Base-by-base conservation (phyloP, 1,284 basidiomycete genomes). In the Xerocomus tenax region DNA sequence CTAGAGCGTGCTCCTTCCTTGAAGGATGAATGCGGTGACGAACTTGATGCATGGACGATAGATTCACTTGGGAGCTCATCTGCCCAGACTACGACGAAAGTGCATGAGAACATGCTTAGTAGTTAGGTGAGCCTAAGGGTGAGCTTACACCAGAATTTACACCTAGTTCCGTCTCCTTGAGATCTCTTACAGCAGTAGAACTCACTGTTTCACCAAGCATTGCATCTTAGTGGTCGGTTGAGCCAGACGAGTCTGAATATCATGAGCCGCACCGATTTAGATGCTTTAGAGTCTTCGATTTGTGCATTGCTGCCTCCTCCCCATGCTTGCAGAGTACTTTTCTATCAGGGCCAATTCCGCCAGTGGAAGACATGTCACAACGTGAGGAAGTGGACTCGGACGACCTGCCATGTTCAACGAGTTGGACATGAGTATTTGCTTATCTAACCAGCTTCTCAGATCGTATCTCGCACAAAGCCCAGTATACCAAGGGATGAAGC, bases 401-500 rank as follows among this genome's bases (percentile, higher is more conserved):
- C 23, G n/a, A 26, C 9, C n/a, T 13, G n/a, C 25, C 18, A 16
- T 15, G 19, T 5, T 18, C 19, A 32, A 32, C n/a, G n/a, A 18
- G 43, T 46, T 19, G 16, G 19, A 40, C 32, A 36, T 4, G 19
- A 13, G 36, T 38, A 36, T 18, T 39, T 43, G 59, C 48, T 65
- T 65, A 64, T 61, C 58, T 64, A 62, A 62, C 47, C 15, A 43
- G 28, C 32, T 16, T 3, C 44, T 62, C 51, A 76, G 52, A 71
- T 61, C n/a, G 68, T 67, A 55, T 75, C 73, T 56, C 75, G 64
- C 45, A 88, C 78, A 61, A 90, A 90, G 25, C 77, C 75, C 45
- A 90, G 64, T 19, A 81, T 85, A 38, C 87, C 87, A 51, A 88
- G 64, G 1, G 82, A 84, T 7, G 80, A 79, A 18, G 82, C 72